Percentiles rank a stretch among this genome's conserved stretches.
These are phyloP conservation scores for Cercospora citrullina DNA, from an alignment of 2,329 filamentous ascomycete genomes.

Conservation along the genomic window DNA sequence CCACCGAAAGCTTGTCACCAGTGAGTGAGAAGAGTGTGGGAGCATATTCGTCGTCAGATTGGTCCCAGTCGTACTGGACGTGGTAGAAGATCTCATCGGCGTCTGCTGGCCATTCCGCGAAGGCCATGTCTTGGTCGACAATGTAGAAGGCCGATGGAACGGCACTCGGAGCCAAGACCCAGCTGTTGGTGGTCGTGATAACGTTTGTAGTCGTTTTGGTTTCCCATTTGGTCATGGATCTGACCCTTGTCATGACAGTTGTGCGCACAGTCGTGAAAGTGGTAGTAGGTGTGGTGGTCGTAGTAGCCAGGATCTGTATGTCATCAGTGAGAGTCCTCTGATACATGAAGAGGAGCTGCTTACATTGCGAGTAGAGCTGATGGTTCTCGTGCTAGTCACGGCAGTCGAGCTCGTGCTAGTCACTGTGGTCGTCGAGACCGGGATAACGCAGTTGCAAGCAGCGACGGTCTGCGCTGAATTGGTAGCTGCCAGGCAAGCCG, in stretches of 20 bases:
- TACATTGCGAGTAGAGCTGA: not conserved
- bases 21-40: not conserved
- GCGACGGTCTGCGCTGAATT: not conserved
- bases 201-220: not conserved
- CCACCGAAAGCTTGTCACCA: not conserved
- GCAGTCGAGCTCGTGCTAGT: not conserved
- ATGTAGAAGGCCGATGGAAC: not conserved
- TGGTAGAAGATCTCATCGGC: not conserved
- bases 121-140: not conserved
- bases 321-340: not conserved
- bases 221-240: not conserved
- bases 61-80: slow-evolving; percentile 2
- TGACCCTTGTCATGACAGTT: not conserved
- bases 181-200: not conserved
- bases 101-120: not conserved
- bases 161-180: not conserved
- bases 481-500: not conserved
- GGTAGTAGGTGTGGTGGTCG: not conserved
- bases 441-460: not conserved
- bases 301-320: not conserved
- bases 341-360: not conserved
- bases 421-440: not conserved
- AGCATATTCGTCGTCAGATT: not conserved
- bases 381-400: not conserved
- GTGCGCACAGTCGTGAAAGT: not conserved